A percentile compares a stretch with the other conserved stretches of the same genome.
phyloP scores from a whole-genome alignment of 306 rosid species.

The Coriaria nepalensis region DNA sequence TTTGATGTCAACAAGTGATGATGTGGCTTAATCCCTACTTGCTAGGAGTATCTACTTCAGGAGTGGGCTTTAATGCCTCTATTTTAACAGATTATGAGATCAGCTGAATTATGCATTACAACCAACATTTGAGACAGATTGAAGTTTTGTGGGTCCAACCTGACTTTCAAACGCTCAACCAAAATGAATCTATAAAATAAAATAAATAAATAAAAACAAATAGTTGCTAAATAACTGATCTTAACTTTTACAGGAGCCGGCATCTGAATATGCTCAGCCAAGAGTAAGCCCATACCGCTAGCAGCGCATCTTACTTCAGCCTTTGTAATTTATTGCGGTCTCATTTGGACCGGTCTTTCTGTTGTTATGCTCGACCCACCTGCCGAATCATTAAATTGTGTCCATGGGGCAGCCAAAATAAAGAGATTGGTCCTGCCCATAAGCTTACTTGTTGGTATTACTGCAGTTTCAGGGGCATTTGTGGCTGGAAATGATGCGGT shows the following conservation, averaged over 20 bases:
- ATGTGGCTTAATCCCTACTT: no score
- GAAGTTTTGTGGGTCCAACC: no score
- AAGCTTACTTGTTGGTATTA: slow-evolving; percentile 64
- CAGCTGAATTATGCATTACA: no score
- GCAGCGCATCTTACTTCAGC: slow-evolving; percentile 99
- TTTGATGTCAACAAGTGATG: no score
- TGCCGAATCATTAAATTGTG: slow-evolving; percentile 64
- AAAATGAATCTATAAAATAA: no score
- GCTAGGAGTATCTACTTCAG: no score
- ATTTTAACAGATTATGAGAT: no score
- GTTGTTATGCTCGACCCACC: slow-evolving; percentile 95
- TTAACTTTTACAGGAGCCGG: slow-evolving; percentile 51
- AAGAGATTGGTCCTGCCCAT: slow-evolving; percentile 60
- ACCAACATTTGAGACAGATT: no score
- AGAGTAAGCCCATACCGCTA: slow-evolving; percentile 96
- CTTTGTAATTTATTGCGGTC: slow-evolving; percentile 75
- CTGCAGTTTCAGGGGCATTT: slow-evolving; percentile 88
- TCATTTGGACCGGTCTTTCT: slow-evolving; percentile 75
- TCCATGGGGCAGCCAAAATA: slow-evolving; percentile 80
- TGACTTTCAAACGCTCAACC: no score
- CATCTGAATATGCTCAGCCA: slow-evolving; percentile 75
- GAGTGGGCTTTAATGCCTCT: no score
- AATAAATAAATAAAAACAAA: no score
- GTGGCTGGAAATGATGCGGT: slow-evolving; percentile 95
- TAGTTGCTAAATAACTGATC: slow-evolving; percentile 11